Evolutionary conservation across 345 rosid species (phyloP), one percentile per base, ranked within the genome.

Genomic region (Hibiscus syriacus): DNA sequence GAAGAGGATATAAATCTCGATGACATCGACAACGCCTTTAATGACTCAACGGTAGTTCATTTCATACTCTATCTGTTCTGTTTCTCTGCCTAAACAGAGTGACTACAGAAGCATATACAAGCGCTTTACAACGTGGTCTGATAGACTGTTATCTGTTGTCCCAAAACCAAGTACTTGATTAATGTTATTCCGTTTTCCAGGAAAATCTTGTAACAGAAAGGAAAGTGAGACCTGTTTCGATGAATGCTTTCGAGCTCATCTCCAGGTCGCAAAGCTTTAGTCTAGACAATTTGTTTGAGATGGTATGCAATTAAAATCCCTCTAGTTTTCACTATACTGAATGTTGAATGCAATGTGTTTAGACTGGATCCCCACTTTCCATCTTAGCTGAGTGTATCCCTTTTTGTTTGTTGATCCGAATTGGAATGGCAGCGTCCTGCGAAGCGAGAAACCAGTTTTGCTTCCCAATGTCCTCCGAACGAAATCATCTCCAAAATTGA

Each of bases 231-330:
- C 97, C 97, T 0, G 87, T 66, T 38, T 87, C 96, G 38, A 90
- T 93, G 96, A 93, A 93, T 65, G 98, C 98, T 26, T 93, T 93
- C 36, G 97, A 93, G 83, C 86, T 93, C 30, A 93, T 93, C 79
- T 87, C 98, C 2, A 86, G 83, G 71, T 87, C 96, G 5, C 85
- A 26, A 39, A 74, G 85, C 49, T 86, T 87, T 74, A 86, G 92
- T 75, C 94, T 93, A 30, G 97, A 92, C 66, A 90, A 85, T 64
- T 79, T 90, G 75, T 92, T 92, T 78, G 93, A 78, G 72, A 74
- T 65, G 30, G 92, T 85, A 83, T 0, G 70, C 53, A 59, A 55
- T 60, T 56, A 60, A 14, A 23, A 8, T 39, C 39, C 49, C 27
- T 39, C 23, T 11, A n/a, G 23, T 8, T 57, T 41, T 49, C 14